Evolutionary conservation across 2,329 filamentous ascomycete genomes (phyloP), one percentile per base, ranked within the genome.

Genomic region (Lachnellula arida): DNA sequence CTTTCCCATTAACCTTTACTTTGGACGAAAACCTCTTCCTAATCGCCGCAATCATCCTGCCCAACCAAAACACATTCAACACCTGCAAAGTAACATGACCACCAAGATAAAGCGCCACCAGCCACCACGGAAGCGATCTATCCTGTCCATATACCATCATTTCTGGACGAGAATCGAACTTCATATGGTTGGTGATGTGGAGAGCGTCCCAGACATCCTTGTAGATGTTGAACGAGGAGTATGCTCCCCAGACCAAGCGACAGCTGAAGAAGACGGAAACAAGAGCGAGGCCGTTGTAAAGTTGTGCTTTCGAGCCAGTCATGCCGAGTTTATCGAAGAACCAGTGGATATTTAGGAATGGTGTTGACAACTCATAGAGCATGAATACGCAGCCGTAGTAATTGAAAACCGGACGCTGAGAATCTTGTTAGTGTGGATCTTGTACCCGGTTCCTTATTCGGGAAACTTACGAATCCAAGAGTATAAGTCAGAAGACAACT

Each of bases 311-410:
- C 23, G 85, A 84, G 32, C 89, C 89, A 0, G 89, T 93, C 78
- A 90, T 84, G 65, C 82, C 80, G 56, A 92, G 74, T 74, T 94
- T 93, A 73, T 93, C 89, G 74, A 87, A 88, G 75, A 94, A 93
- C 89, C 89, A 94, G 75, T 94, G 89, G 65, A 93, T 81, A 69
- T 94, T 94, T 57, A 93, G 80, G 70, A 93, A 91, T 7, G 89
- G 89, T 2, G 86, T 88, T 15, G 88, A 91, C 25, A 94, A 80
- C 72, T 94, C 89, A 80, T 91, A 93, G 51, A 94, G 84, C 67
- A 93, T 88, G 72, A 94, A 94, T 58, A 83, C 81, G 51, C 81
- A 80, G 54, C 82, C 87, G 72, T 93, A 94, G 75, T 85, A 91
- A 74, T 92, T 91, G 65, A 91, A 78, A 65, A 92, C 91, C 2